Evolutionary conservation across 768 basidiomycete species (phyloP).

Genomic region (Hygrophorus russula): DNA sequence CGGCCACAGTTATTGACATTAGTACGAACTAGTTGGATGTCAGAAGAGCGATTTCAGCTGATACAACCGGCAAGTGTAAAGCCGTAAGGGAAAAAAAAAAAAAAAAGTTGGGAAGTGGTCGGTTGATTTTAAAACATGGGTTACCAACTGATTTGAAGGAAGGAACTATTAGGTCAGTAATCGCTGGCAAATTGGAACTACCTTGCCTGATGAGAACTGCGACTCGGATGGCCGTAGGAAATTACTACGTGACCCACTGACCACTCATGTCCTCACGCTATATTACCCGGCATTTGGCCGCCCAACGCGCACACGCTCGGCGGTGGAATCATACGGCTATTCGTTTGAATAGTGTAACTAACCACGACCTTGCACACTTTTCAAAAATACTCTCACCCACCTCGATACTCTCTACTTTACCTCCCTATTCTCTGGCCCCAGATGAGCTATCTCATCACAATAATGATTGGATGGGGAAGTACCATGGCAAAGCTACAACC

Average conservation of each 20-base stretch:
- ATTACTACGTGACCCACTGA: no score
- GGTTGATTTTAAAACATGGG: no score
- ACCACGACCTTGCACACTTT: slow-evolving; percentile 57
- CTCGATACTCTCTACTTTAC: slow-evolving; percentile 58
- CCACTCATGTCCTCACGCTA: slow-evolving; percentile 15
- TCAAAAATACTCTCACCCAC: slow-evolving; percentile 48
- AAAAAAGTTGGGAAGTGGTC: no score
- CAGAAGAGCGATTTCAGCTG: not conserved
- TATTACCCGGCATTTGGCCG: slow-evolving; percentile 10
- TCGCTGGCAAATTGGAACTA: no score
- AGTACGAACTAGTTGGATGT: not conserved
- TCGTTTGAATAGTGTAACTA: slow-evolving; percentile 37
- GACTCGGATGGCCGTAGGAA: no score
- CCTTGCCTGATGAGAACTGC: no score
- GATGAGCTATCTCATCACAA: slow-evolving; percentile 76
- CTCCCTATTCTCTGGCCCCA: slow-evolving; percentile 31
- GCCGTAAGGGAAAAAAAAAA: no score
- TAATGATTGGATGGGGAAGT: slow-evolving; percentile 95
- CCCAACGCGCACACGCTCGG: slow-evolving; percentile 4
- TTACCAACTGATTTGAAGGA: no score
- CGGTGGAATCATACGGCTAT: slow-evolving; percentile 15
- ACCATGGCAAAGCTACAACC: slow-evolving; percentile 71
- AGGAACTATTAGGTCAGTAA: no score
- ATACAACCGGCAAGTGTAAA: no score
- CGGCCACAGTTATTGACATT: slow-evolving; percentile 15